These are phyloP conservation scores for Leishmania amazonensis DNA, from an alignment of 208 protist species.

Conservation along the genomic window DNA sequence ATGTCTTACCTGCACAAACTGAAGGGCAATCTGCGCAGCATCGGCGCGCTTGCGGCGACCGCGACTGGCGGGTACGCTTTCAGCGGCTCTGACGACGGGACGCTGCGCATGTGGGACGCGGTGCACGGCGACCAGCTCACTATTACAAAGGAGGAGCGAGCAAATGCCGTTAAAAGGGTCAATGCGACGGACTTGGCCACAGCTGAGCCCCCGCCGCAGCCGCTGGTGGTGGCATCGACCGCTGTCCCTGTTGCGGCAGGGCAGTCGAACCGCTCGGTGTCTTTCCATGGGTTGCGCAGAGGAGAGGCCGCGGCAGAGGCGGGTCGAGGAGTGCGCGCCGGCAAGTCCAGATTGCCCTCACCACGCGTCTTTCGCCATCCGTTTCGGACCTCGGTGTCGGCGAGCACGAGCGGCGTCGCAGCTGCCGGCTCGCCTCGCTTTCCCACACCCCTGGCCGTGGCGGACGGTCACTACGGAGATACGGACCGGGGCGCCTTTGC, in stretches of 20 bases:
- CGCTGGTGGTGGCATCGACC: background rate
- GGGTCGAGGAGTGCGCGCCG: no score
- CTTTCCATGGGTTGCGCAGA: background rate
- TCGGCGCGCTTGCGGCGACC: conserved; percentile 51
- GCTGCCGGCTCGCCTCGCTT: background rate
- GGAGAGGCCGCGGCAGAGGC: no score
- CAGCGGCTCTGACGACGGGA: conserved; percentile 71
- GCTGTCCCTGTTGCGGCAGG: background rate
- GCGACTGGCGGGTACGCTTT: conserved; percentile 56
- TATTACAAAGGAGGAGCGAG: conserved; percentile 36
- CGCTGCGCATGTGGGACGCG: conserved; percentile 66
- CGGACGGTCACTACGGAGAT: background rate
- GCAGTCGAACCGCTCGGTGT: background rate
- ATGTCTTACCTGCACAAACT: conserved; percentile 57
- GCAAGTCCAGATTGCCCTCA: background rate
- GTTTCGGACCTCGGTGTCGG: background rate
- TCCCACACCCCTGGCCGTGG: background rate
- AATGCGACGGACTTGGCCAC: background rate
- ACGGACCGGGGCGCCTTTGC: background rate
- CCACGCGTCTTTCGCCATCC: background rate
- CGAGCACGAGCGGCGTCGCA: background rate
- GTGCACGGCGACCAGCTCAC: conserved; percentile 44
- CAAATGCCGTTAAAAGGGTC: background rate
- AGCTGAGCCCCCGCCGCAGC: background rate
- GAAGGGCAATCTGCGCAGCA: conserved; percentile 34